phyloP scores from a whole-genome alignment of 1,139 yeast genomes.

The Pichia kudriavzevii region DNA sequence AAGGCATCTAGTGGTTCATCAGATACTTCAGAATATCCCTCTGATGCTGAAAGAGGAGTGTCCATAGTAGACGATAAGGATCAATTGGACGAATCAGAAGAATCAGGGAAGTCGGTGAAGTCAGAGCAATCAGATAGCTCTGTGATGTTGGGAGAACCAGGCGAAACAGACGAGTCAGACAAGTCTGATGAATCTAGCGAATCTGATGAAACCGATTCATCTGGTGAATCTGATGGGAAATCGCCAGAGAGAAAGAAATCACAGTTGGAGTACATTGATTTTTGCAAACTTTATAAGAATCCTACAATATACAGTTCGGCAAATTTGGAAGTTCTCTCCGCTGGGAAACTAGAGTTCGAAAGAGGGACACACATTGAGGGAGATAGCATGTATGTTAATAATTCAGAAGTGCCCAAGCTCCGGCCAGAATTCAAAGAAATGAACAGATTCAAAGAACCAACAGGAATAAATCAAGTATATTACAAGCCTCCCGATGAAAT shows the following conservation, averaged over 20 bases:
- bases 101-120: too few species aligned
- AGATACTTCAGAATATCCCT: neutral
- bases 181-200: too few species aligned
- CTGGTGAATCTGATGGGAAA: too few species aligned
- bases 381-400: slow-evolving; percentile 10
- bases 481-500: slow-evolving; percentile 25
- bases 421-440: slow-evolving; percentile 6
- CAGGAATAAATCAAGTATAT: slow-evolving; percentile 10
- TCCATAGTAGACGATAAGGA: too few species aligned
- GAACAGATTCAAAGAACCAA: slow-evolving; percentile 18
- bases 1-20: neutral
- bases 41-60: neutral
- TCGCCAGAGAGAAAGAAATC: too few species aligned
- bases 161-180: too few species aligned
- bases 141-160: neutral
- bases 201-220: too few species aligned
- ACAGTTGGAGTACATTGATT: neutral
- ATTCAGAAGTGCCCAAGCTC: slow-evolving; percentile 14
- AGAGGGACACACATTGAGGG: slow-evolving; percentile 3
- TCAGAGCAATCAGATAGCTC: neutral
- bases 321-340: slow-evolving; percentile 10
- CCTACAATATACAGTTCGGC: slow-evolving; percentile 11
- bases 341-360: slow-evolving; percentile 6
- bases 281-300: too few species aligned
- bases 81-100: too few species aligned